Percentiles rank a stretch among this genome's conserved stretches.
Conservation (phyloP, 768 basidiomycete species). For the Russula ochroleuca region DNA sequence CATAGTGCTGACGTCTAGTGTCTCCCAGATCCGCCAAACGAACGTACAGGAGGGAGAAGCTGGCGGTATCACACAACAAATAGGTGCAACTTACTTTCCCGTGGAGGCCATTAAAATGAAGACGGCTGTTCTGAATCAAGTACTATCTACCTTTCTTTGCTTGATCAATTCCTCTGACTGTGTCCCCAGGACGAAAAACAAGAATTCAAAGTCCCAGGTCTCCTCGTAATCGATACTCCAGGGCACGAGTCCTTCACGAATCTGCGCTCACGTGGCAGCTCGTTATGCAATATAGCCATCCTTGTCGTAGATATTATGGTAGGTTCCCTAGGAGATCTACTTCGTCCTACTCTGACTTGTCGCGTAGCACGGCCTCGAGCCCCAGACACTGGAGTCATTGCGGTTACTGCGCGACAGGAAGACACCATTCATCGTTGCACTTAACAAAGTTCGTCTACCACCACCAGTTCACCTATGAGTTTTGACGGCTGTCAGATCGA, state of each 20-base stretch:
- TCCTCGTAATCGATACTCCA: conserved; percentile 95
- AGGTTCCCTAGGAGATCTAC: conserved; percentile 29
- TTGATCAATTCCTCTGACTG: conserved; percentile 7
- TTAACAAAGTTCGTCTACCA: conserved; percentile 68
- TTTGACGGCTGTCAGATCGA: conserved; percentile 63
- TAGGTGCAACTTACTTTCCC: conserved; percentile 99
- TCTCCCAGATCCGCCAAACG: conserved; percentile 89
- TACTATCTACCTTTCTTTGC: conserved; percentile 31
- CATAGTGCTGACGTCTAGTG: background rate
- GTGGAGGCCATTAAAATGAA: conserved; percentile 90
- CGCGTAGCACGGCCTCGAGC: conserved; percentile 87
- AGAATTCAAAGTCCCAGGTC: conserved; percentile 96
- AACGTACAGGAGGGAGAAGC: conserved; percentile 99
- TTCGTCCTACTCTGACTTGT: background rate
- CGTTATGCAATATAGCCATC: conserved; percentile 97
- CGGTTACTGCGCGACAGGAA: conserved; percentile 87
- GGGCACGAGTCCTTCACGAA: conserved; percentile 99
- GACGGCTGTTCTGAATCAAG: conserved; percentile 90
- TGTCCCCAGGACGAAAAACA: conserved; percentile 59
- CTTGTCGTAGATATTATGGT: conserved; percentile 99
- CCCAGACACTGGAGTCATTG: conserved; percentile 95
- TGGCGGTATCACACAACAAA: conserved; percentile 99
- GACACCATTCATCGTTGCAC: conserved; percentile 97
- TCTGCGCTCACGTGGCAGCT: conserved; percentile 90
- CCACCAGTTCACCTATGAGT: background rate